Percentiles rank a stretch among this genome's conserved stretches.
phyloP scores from a whole-genome alignment of 2,329 filamentous ascomycete genomes.

The Aureobasidium namibiae region DNA sequence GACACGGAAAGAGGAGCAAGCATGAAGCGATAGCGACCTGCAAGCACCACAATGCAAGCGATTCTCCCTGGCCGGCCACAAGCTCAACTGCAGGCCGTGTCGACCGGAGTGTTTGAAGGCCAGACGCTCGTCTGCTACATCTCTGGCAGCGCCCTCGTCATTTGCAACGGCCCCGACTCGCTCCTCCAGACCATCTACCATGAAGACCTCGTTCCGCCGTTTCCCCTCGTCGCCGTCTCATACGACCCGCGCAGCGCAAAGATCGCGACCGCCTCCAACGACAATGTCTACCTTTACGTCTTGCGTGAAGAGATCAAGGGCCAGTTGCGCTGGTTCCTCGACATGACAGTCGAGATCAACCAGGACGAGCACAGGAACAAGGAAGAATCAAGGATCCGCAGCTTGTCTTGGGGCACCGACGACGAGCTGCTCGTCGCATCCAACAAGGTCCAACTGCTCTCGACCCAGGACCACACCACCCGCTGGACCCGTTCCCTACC shows the following conservation, averaged over 20 bases:
- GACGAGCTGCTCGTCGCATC: conserved; percentile 80
- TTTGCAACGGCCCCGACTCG: conserved; percentile 65
- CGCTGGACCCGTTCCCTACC: conserved; percentile 70
- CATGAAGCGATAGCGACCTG: not conserved
- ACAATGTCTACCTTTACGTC: conserved; percentile 66
- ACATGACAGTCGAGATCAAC: conserved; percentile 48
- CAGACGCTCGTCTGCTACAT: conserved; percentile 76
- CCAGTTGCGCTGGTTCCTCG: conserved; percentile 62
- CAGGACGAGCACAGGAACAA: conserved; percentile 33
- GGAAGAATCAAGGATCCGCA: conserved; percentile 32
- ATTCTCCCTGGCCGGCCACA: conserved; percentile 73
- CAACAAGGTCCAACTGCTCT: conserved; percentile 61
- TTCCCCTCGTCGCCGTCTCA: conserved; percentile 64
- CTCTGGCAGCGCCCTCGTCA: conserved; percentile 76
- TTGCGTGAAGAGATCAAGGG: conserved; percentile 65
- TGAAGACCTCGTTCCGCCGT: conserved; percentile 48
- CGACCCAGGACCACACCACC: conserved; percentile 33
- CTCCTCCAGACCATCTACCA: conserved; percentile 89
- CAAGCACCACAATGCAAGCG: conserved; percentile 54
- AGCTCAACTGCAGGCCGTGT: conserved; percentile 68
- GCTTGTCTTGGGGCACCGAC: conserved; percentile 77
- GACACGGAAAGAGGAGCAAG: not conserved
- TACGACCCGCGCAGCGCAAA: conserved; percentile 78
- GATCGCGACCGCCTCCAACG: conserved; percentile 66
- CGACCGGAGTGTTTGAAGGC: conserved; percentile 64